Percentiles rank a stretch among this genome's conserved stretches.
Conservation (phyloP, 208 protist genomes). For the Acanthamoeba sp. region DNA sequence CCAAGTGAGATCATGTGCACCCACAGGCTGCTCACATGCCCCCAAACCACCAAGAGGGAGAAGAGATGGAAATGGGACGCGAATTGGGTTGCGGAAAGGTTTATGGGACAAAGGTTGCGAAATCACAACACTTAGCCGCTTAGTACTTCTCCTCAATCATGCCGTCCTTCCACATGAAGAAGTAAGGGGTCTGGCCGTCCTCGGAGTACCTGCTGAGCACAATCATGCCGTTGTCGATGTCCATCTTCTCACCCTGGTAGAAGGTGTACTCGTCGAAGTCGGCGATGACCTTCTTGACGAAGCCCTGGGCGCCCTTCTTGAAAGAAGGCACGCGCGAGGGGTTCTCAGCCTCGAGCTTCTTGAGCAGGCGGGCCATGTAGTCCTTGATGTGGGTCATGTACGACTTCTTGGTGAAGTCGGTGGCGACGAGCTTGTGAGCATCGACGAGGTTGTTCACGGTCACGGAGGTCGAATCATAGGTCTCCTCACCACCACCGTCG, state of each 20-base stretch:
- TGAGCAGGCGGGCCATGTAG: conserved; percentile 81
- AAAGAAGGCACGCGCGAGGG: conserved; percentile 77
- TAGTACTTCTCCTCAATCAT: conserved; percentile 81
- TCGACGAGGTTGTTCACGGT: conserved; percentile 84
- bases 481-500: conserved; percentile 67
- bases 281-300: conserved; percentile 82
- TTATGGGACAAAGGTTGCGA: neutral
- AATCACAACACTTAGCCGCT: neutral
- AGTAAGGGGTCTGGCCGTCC: conserved; percentile 74
- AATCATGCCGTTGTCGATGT: conserved; percentile 82
- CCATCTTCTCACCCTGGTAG: conserved; percentile 81
- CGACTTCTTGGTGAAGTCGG: conserved; percentile 85
- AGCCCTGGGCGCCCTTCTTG: conserved; percentile 81
- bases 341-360: conserved; percentile 75
- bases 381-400: conserved; percentile 85
- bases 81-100: too few relatives aligned
- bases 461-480: conserved; percentile 66
- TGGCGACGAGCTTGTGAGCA: conserved; percentile 65
- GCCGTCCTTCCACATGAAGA: conserved; percentile 83
- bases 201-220: conserved; percentile 78
- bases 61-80: too few relatives aligned
- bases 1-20: too few relatives aligned
- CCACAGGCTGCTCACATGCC: too few relatives aligned
- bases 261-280: conserved; percentile 85
- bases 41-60: too few relatives aligned